These are phyloP conservation scores for Fusarium acutatum DNA, from an alignment of 2,329 filamentous ascomycete species.

Conservation along the genomic window DNA sequence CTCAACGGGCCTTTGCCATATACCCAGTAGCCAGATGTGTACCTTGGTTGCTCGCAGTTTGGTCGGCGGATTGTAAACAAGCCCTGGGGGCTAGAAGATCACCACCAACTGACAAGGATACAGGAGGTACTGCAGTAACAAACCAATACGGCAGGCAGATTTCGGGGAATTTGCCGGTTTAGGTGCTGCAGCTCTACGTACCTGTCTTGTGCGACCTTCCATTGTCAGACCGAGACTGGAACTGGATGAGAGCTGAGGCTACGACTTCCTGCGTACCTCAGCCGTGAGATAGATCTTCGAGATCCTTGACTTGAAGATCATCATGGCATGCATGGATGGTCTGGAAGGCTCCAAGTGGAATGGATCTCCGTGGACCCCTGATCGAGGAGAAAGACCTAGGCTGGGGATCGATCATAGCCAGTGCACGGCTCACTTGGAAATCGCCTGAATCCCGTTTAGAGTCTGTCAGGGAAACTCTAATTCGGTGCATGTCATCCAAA, in stretches of 20 bases:
- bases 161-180: conserved; percentile 10
- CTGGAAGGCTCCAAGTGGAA: conserved; percentile 46
- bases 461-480: conserved; percentile 1
- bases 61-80: not conserved
- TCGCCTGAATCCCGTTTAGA: not conserved
- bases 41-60: not conserved
- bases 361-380: conserved; percentile 39
- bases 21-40: not conserved
- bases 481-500: not conserved
- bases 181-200: not conserved
- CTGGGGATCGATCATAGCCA: conserved; percentile 42
- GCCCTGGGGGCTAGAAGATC: not conserved
- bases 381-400: conserved; percentile 55
- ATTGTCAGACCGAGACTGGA: conserved; percentile 43
- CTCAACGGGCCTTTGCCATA: not conserved
- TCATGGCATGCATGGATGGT: conserved; percentile 49
- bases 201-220: conserved; percentile 7
- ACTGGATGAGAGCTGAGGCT: conserved; percentile 37
- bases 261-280: conserved; percentile 15
- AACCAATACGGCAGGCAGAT: conserved; percentile 32
- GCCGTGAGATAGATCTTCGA: conserved; percentile 54
- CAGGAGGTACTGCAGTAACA: not conserved
- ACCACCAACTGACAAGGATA: conserved; percentile 10
- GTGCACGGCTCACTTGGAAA: not conserved
- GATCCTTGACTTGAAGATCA: conserved; percentile 48